Conservation (phyloP, 139 green algal genomes). For the Coccomyxa sp. region DNA sequence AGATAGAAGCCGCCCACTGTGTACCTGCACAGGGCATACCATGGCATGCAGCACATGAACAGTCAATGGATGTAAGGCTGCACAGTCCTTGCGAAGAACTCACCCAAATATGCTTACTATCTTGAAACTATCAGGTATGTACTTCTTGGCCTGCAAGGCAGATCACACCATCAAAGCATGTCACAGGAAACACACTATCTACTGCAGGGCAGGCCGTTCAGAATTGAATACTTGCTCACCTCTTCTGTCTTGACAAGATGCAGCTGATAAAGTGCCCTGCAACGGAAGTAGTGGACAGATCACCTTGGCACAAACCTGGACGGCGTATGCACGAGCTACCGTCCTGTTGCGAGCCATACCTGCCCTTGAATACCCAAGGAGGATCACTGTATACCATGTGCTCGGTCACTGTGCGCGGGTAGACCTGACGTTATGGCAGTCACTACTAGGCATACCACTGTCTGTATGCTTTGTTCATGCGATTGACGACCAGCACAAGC, state of each 20-base stretch:
- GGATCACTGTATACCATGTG: constrained; percentile 16
- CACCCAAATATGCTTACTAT: constrained; percentile 86
- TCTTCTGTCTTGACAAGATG: constrained; percentile 75
- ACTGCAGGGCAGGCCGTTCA: not conserved
- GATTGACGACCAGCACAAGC: too few species aligned
- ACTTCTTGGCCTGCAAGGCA: constrained; percentile 68
- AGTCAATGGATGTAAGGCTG: not conserved
- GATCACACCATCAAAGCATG: not conserved
- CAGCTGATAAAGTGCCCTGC: constrained; percentile 81
- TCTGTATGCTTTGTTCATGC: too few species aligned
- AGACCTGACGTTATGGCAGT: too few species aligned
- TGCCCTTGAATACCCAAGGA: constrained; percentile 21
- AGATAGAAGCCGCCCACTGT: constrained; percentile 94
- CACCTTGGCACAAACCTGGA: too few species aligned
- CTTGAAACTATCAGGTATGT: constrained; percentile 70
- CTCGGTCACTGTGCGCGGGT: not conserved
- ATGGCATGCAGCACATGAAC: not conserved
- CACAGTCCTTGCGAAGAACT: constrained; percentile 6
- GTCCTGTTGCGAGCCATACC: not conserved
- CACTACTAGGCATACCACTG: too few species aligned
- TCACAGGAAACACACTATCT: not conserved
- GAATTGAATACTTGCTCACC: constrained; percentile 11
- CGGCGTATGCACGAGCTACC: too few species aligned
- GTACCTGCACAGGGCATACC: constrained; percentile 42
- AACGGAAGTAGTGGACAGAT: too few species aligned